Evolutionary conservation across 495 filamentous ascomycete species (phyloP).

Genomic region (Trichoderma asperelloides): DNA sequence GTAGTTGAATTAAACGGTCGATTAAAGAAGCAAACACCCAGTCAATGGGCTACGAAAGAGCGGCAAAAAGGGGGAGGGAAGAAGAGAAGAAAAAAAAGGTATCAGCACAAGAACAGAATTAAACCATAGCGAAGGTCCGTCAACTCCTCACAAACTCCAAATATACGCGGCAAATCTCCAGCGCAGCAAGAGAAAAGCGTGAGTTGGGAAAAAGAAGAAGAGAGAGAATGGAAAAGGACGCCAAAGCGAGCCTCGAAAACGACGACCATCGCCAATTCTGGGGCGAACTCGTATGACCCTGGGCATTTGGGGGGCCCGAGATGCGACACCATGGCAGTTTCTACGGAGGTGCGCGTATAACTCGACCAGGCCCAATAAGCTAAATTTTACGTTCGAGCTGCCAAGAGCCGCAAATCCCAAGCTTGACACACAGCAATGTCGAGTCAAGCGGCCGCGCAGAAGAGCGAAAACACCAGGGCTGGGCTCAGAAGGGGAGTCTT

Average conservation of each 20-base stretch:
- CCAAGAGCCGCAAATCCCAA: not conserved
- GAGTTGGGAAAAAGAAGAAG: constrained; percentile 11
- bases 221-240: constrained; percentile 13
- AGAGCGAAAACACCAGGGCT: not conserved
- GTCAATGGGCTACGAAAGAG: constrained; percentile 39
- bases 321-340: not conserved
- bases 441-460: not conserved
- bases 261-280: not conserved
- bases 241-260: not conserved
- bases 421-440: constrained; percentile 3
- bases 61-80: constrained; percentile 17
- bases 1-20: constrained; percentile 18
- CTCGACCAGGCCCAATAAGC: not conserved
- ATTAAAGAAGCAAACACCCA: constrained; percentile 37
- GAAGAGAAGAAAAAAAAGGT: constrained; percentile 20
- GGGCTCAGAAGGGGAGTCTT: constrained; percentile 2
- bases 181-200: constrained; percentile 2
- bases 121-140: constrained; percentile 16
- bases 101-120: constrained; percentile 22
- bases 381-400: not conserved
- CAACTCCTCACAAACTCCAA: constrained; percentile 6
- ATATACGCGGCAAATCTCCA: constrained; percentile 9
- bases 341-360: not conserved
- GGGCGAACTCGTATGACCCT: not conserved
- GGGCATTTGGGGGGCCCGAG: not conserved